Base-by-base conservation (phyloP, 2,329 filamentous ascomycete genomes). In the Fusarium vanettenii region DNA sequence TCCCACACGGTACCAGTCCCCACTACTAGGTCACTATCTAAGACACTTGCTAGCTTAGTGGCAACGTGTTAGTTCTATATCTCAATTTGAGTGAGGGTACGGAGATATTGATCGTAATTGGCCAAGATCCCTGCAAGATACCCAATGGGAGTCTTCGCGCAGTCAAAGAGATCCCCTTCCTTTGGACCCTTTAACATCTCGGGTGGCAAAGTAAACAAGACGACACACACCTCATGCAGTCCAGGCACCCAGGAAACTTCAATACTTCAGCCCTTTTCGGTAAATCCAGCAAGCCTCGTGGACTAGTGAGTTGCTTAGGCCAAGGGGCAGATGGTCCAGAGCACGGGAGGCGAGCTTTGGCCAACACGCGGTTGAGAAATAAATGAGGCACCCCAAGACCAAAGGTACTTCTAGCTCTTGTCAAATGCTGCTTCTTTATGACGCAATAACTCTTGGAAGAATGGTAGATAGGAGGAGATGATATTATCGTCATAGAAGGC, bases 251-350 rank as follows among this genome's bases (percentile, higher is more conserved):
- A 63, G 55, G 55, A 64, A 60, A 64, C 67, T 68, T 68, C 62
- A 72, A 74, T 70, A 64, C 48, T 70, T 61, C 64, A 64, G 66
- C 68, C 70, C 52, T 70, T 68, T 69, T 65, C 20, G 57, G 69
- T 22, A 73, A 73, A 56, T 52, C 68, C 72, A 75, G 69, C 69
- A 70, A 70, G 68, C 55, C 59, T 68, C 64, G 43, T 68, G 52
- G 56, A 35, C 65, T 50, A 60, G 59, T 48, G 52, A 61, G 33
- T 65, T 70, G 72, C 76, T 77, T 69, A 50, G 68, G 48, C 70
- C 72, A 78, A 74, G 76, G 72, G 72, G 72, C 72, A 74, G 59
- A 45, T 45, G 60, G 60, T 65, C 73, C 60, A 60, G 45, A 71
- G 41, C 67, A 59, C 57, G 31, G 39, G 41, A 57, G 43, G 27